A percentile compares a stretch with the other conserved stretches of the same genome.
Evolutionary conservation across 202 grass and related monocot species (phyloP).

Genomic region (Bolboschoenoplectus hybrid): DNA sequence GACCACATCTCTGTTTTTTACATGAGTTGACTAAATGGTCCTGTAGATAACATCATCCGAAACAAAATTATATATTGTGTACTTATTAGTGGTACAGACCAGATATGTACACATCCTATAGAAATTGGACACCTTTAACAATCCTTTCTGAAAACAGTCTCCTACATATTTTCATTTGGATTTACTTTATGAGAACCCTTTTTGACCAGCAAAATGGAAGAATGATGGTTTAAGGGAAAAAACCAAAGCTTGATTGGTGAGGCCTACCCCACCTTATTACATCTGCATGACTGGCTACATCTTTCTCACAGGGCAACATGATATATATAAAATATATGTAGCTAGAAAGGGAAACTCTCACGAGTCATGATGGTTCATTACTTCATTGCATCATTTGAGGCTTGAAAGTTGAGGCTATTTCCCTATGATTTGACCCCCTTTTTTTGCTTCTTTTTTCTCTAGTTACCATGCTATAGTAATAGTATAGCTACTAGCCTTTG

Average conservation of each 20-base stretch:
- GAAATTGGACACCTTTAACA: background rate
- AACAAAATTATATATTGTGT: background rate
- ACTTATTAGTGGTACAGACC: background rate
- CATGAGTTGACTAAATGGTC: background rate
- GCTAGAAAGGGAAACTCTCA: background rate
- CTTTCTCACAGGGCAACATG: slow-evolving; percentile 21
- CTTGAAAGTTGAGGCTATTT: slow-evolving; percentile 20
- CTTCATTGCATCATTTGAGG: slow-evolving; percentile 21
- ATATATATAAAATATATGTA: background rate
- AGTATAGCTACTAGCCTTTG: background rate
- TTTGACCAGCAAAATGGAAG: slow-evolving; percentile 30
- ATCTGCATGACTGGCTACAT: background rate
- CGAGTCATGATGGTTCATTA: background rate
- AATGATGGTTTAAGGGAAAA: slow-evolving; percentile 40
- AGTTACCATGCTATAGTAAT: background rate
- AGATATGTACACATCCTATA: background rate
- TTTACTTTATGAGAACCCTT: background rate
- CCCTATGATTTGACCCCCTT: slow-evolving; percentile 8
- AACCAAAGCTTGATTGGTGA: slow-evolving; percentile 29
- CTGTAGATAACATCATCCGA: background rate
- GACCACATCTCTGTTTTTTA: background rate
- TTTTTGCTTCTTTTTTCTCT: background rate
- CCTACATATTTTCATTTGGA: slow-evolving; percentile 19
- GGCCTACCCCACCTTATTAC: background rate
- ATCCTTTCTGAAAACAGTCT: background rate